Percentiles rank a stretch among this genome's conserved stretches.
These are phyloP conservation scores for Alternaria brassicae DNA, from an alignment of 2,329 filamentous ascomycete genomes.

Conservation along the genomic window DNA sequence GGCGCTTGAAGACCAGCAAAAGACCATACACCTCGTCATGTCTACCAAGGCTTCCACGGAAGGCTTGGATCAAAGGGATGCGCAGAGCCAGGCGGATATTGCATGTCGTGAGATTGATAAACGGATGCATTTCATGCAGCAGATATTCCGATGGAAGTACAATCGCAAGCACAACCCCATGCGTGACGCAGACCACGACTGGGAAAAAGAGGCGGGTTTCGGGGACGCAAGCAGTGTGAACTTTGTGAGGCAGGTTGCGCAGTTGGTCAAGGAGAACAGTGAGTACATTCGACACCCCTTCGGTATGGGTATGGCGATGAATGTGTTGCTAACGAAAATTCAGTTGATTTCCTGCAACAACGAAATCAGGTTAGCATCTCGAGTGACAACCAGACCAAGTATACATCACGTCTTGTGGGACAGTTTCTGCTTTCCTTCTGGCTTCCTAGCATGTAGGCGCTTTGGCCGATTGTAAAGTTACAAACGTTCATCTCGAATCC, in stretches of 20 bases:
- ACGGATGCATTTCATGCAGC: slow-evolving; percentile 54
- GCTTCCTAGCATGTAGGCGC: slow-evolving; percentile 29
- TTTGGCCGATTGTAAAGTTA: neutral
- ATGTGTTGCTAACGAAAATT: slow-evolving; percentile 15
- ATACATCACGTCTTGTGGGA: slow-evolving; percentile 54
- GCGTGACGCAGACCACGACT: slow-evolving; percentile 46
- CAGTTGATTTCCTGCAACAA: slow-evolving; percentile 50
- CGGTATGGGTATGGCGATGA: neutral
- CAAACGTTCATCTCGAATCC: neutral
- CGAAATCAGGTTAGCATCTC: slow-evolving; percentile 50
- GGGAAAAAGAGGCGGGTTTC: slow-evolving; percentile 48
- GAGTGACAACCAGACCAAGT: slow-evolving; percentile 48
- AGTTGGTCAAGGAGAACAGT: slow-evolving; percentile 54
- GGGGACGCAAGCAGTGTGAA: slow-evolving; percentile 43
- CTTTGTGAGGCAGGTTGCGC: slow-evolving; percentile 50
- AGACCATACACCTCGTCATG: slow-evolving; percentile 55
- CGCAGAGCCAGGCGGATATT: slow-evolving; percentile 45
- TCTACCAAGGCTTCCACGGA: slow-evolving; percentile 48
- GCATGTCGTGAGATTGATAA: slow-evolving; percentile 56
- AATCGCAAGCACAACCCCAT: slow-evolving; percentile 54
- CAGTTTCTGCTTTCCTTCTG: slow-evolving; percentile 52
- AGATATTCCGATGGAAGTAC: slow-evolving; percentile 59
- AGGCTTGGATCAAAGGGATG: slow-evolving; percentile 32
- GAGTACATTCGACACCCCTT: slow-evolving; percentile 20
- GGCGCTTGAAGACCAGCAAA: slow-evolving; percentile 58